A percentile compares a stretch with the other conserved stretches of the same genome.
phyloP scores from a whole-genome alignment of 345 rosid species.

The Populus tremula region DNA sequence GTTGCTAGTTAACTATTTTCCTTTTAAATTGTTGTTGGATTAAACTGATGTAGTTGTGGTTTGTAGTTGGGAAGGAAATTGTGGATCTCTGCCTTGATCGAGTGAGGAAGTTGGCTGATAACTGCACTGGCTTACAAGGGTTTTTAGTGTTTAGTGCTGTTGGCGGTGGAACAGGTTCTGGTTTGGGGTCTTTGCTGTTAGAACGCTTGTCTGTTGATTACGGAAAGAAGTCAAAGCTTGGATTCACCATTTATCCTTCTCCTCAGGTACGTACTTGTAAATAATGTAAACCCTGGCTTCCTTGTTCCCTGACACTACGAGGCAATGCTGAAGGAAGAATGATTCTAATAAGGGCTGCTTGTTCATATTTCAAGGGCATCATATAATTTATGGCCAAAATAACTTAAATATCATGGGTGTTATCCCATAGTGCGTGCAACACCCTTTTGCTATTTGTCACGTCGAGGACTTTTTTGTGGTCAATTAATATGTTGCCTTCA shows the following conservation, averaged over 20 bases:
- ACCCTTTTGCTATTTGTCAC: neutral
- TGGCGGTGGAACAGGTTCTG: constrained; percentile 43
- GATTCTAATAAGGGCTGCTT: neutral
- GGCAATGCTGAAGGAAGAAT: neutral
- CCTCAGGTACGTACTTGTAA: constrained; percentile 32
- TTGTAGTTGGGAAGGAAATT: constrained; percentile 38
- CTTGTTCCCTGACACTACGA: neutral
- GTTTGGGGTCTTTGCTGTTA: constrained; percentile 36
- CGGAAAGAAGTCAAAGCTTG: constrained; percentile 38
- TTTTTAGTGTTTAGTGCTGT: constrained; percentile 34
- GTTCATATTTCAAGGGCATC: neutral
- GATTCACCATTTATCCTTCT: constrained; percentile 39
- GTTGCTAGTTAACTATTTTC: neutral
- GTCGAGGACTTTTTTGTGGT: neutral
- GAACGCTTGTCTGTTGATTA: constrained; percentile 40
- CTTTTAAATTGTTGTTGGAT: neutral
- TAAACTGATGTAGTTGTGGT: constrained; percentile 5
- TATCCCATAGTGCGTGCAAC: neutral
- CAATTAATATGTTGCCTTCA: neutral
- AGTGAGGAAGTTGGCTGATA: constrained; percentile 38
- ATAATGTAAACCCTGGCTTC: neutral
- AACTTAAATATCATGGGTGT: neutral
- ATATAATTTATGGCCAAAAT: neutral
- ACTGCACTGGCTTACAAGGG: constrained; percentile 41
- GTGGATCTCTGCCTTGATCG: constrained; percentile 41